These are phyloP conservation scores for Solanum appendiculatum DNA, from an alignment of 257 asterid species.

Conservation along the genomic window DNA sequence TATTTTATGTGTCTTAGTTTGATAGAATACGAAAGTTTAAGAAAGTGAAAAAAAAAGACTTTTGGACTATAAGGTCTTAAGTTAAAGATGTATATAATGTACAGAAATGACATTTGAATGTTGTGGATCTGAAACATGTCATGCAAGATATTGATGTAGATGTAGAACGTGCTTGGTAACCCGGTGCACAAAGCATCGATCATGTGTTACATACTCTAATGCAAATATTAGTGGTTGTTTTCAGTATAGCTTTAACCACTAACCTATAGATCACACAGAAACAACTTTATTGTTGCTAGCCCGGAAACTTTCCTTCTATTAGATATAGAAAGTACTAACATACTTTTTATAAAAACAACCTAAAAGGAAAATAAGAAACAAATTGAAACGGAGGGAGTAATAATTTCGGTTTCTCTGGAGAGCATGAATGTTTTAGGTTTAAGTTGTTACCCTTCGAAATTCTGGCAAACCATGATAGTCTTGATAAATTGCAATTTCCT, in stretches of 20 bases:
- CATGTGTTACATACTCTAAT: background rate
- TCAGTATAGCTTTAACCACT: background rate
- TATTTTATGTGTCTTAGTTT: background rate
- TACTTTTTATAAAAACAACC: background rate
- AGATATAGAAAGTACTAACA: too few species aligned
- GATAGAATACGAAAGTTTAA: background rate
- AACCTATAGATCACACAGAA: background rate
- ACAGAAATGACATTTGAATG: background rate
- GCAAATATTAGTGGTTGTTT: background rate
- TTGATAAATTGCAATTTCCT: conserved; percentile 5
- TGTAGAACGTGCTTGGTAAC: too few species aligned
- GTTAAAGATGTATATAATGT: too few species aligned
- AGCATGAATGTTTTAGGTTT: too few species aligned
- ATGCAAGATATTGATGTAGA: too few species aligned
- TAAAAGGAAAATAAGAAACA: background rate
- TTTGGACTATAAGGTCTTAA: background rate
- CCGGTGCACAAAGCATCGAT: background rate
- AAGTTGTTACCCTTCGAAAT: conserved; percentile 1
- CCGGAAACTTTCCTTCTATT: background rate
- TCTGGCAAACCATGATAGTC: conserved; percentile 9
- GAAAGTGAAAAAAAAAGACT: background rate
- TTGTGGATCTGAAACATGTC: too few species aligned
- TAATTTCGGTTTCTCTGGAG: background rate
- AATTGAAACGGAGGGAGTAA: background rate
- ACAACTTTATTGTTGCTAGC: accelerated